phyloP scores from a whole-genome alignment of 495 filamentous ascomycete species.

The Penicillium simplicissimum region DNA sequence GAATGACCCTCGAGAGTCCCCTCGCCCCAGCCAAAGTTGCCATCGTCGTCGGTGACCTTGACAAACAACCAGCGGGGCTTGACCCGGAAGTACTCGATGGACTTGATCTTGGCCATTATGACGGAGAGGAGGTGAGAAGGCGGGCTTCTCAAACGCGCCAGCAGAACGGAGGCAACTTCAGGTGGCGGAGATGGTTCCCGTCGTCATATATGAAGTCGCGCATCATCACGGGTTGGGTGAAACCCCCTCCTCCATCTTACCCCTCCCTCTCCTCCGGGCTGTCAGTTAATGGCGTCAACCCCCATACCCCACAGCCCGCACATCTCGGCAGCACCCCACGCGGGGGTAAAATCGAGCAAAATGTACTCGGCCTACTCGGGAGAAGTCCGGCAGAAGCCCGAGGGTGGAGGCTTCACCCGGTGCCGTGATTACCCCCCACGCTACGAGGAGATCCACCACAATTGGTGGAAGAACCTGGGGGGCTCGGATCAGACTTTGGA shows the following conservation, averaged over 20 bases:
- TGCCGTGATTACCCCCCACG: slow-evolving; percentile 13
- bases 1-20: slow-evolving; percentile 77
- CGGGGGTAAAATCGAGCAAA: neutral
- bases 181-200: neutral
- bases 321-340: slow-evolving; percentile 21
- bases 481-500: too few species aligned
- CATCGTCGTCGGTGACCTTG: slow-evolving; percentile 68
- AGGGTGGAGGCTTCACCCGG: slow-evolving; percentile 9
- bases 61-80: slow-evolving; percentile 81
- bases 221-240: neutral
- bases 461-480: too few species aligned
- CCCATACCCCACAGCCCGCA: slow-evolving; percentile 2
- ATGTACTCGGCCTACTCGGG: slow-evolving; percentile 2
- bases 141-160: neutral
- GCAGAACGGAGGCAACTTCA: neutral
- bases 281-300: neutral
- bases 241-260: neutral
- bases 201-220: slow-evolving; percentile 9
- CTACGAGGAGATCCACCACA: too few species aligned
- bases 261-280: neutral
- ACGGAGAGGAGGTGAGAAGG: neutral
- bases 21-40: slow-evolving; percentile 75
- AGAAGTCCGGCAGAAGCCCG: slow-evolving; percentile 22
- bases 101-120: slow-evolving; percentile 66
- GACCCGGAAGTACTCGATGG: slow-evolving; percentile 79